Percentiles rank a stretch among this genome's conserved stretches.
These are phyloP conservation scores for Breviolum minutum DNA, from an alignment of 73 alveolate species.

Conservation along the genomic window DNA sequence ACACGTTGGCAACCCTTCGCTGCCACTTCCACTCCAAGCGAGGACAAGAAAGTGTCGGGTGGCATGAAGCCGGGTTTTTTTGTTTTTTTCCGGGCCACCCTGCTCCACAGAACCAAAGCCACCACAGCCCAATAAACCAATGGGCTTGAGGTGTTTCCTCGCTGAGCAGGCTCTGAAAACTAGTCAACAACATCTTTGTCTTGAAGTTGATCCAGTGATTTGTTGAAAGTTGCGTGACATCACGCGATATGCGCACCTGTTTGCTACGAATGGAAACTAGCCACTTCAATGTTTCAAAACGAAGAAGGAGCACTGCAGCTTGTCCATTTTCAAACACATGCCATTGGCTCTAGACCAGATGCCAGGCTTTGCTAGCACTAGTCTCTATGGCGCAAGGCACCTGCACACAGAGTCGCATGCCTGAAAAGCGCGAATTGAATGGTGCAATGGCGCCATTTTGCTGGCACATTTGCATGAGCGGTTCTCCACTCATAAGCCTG, in stretches of 20 bases:
- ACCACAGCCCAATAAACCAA: constrained; percentile 88
- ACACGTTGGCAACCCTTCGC: not conserved
- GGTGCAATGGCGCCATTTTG: not conserved
- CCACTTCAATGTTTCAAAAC: not conserved
- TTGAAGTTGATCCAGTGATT: too few species aligned
- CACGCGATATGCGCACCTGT: too few species aligned
- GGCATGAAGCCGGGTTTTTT: not conserved
- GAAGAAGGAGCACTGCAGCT: not conserved
- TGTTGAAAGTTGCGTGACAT: too few species aligned
- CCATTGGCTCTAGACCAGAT: not conserved
- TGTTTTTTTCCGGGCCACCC: not conserved
- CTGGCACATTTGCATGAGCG: constrained; percentile 9
- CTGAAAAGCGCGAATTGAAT: not conserved
- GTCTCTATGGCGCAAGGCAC: not conserved
- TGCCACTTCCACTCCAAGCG: not conserved
- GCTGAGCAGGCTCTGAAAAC: not conserved
- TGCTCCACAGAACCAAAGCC: constrained; percentile 91
- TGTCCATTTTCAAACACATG: not conserved
- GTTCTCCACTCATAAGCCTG: not conserved
- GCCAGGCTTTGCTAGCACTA: constrained; percentile 31
- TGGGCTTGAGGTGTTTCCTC: constrained; percentile 69
- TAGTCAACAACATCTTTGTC: too few species aligned
- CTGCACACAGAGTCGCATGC: not conserved
- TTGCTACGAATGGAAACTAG: not conserved
- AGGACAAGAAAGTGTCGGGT: not conserved